Percentiles rank a stretch among this genome's conserved stretches.
These are phyloP conservation scores for Furcasterigmium sp. DNA, from an alignment of 2,329 filamentous ascomycete genomes.

Conservation along the genomic window DNA sequence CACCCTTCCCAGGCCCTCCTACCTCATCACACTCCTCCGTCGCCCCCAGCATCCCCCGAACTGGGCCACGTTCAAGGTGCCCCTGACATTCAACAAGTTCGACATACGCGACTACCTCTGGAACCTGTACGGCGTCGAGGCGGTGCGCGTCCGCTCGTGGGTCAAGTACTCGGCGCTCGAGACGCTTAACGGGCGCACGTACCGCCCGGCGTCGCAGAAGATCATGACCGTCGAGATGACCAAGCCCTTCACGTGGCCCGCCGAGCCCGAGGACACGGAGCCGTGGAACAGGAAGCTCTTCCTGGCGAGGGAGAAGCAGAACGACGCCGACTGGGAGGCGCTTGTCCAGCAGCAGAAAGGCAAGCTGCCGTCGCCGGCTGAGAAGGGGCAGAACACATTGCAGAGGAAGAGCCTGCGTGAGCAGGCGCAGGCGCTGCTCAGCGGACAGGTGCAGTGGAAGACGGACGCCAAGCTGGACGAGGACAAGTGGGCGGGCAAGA, in stretches of 20 bases:
- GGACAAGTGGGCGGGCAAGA: slow-evolving; percentile 38
- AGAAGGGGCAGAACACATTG: slow-evolving; percentile 28
- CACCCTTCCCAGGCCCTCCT: slow-evolving; percentile 59
- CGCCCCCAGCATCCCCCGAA: slow-evolving; percentile 67
- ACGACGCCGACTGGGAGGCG: slow-evolving; percentile 32
- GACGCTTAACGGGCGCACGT: slow-evolving; percentile 40
- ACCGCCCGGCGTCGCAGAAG: slow-evolving; percentile 70
- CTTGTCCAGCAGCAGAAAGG: slow-evolving; percentile 24
- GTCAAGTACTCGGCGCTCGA: slow-evolving; percentile 61
- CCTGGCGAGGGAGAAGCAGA: slow-evolving; percentile 44
- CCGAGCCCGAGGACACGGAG: slow-evolving; percentile 54
- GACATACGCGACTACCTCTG: slow-evolving; percentile 93
- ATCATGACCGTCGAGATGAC: slow-evolving; percentile 92
- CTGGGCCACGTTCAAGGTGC: slow-evolving; percentile 86
- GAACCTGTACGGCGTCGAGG: slow-evolving; percentile 75
- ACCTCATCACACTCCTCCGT: slow-evolving; percentile 72
- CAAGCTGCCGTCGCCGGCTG: slow-evolving; percentile 29
- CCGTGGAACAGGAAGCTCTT: slow-evolving; percentile 61
- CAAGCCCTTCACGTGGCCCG: slow-evolving; percentile 84
- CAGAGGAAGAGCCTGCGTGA: slow-evolving; percentile 32
- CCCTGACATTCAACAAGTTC: slow-evolving; percentile 90
- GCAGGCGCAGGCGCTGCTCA: slow-evolving; percentile 57
- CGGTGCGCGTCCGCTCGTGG: slow-evolving; percentile 70
- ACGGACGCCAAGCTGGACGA: slow-evolving; percentile 39
- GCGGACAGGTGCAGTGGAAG: slow-evolving; percentile 57